phyloP scores from a whole-genome alignment of 2,329 filamentous ascomycete genomes.

The Westerdykella ornata region DNA sequence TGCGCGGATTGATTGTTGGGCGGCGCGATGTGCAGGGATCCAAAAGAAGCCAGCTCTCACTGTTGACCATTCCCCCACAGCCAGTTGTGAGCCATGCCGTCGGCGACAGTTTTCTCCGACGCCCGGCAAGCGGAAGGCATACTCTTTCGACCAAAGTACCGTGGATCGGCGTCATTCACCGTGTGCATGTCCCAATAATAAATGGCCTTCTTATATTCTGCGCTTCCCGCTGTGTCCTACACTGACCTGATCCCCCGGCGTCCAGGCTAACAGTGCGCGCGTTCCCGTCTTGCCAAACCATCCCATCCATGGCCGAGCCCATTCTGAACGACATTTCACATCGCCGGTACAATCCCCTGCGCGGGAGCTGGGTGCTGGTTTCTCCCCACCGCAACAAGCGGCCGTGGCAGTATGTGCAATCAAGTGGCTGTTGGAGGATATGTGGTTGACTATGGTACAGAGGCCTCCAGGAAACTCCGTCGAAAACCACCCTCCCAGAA shows the following conservation, averaged over 20 bases:
- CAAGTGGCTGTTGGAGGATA: background rate
- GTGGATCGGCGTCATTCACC: background rate
- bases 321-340: slow-evolving; percentile 86
- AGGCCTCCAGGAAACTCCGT: slow-evolving; percentile 45
- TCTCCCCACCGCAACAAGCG: slow-evolving; percentile 95
- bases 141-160: background rate
- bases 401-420: slow-evolving; percentile 81
- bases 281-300: slow-evolving; percentile 11
- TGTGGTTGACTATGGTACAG: slow-evolving; percentile 17
- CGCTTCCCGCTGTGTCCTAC: background rate
- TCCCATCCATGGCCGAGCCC: slow-evolving; percentile 42
- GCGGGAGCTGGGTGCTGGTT: slow-evolving; percentile 85
- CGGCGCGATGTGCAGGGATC: too few relatives aligned
- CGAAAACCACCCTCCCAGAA: slow-evolving; percentile 53
- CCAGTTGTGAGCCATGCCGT: background rate
- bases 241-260: background rate
- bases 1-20: too few relatives aligned
- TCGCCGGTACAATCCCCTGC: slow-evolving; percentile 84
- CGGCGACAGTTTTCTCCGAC: background rate
- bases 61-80: background rate
- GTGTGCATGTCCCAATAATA: background rate
- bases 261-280: background rate
- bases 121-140: background rate
- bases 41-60: background rate
- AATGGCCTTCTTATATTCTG: background rate